Percentiles rank a stretch among this genome's conserved stretches.
phyloP scores from a whole-genome alignment of 805 yeast genomes.

The Ogataea salicorniae region DNA sequence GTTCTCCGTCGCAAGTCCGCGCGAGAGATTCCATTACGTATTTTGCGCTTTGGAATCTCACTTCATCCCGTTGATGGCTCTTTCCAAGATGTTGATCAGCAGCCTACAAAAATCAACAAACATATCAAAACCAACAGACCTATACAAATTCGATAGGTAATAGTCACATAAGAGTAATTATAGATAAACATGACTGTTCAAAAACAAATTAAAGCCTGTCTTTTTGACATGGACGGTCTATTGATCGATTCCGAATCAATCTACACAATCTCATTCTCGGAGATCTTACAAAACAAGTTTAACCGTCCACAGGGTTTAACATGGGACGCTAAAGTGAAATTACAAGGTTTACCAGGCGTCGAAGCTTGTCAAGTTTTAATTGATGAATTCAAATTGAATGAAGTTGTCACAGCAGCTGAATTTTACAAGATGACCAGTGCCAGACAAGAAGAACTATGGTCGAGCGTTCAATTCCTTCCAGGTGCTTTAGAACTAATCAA shows the following conservation, averaged over 20 bases:
- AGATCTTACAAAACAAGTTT: conserved; percentile 48
- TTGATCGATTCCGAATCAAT: conserved; percentile 87
- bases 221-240: conserved; percentile 88
- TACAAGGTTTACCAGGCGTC: conserved; percentile 90
- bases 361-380: conserved; percentile 63
- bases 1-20: too few species aligned
- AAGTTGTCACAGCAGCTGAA: conserved; percentile 53
- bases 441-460: conserved; percentile 59
- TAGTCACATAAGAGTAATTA: not conserved
- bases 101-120: too few species aligned
- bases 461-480: conserved; percentile 60
- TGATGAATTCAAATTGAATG: conserved; percentile 62
- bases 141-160: too few species aligned
- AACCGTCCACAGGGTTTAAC: conserved; percentile 66
- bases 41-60: too few species aligned
- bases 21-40: too few species aligned
- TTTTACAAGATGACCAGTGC: conserved; percentile 46
- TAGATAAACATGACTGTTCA: conserved; percentile 6
- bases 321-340: conserved; percentile 82
- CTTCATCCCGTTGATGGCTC: too few species aligned
- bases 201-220: conserved; percentile 24
- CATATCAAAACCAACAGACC: too few species aligned
- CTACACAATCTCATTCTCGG: conserved; percentile 74
- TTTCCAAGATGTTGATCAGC: too few species aligned
- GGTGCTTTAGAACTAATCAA: conserved; percentile 74